phyloP scores from a whole-genome alignment of 441 rosid genomes.

The Jatropha podagrica region DNA sequence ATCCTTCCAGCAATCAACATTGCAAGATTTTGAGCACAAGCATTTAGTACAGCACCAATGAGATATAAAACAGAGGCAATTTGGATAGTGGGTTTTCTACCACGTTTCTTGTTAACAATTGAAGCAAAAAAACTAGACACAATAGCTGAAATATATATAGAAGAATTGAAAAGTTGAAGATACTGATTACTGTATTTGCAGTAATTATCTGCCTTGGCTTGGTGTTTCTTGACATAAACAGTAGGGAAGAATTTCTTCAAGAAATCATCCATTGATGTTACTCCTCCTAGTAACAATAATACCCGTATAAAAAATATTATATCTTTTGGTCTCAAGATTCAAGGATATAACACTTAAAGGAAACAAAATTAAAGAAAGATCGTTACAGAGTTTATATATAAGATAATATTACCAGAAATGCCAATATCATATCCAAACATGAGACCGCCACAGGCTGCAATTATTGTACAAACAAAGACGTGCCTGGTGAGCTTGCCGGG shows the following conservation, averaged over 20 bases:
- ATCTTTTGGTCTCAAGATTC: not conserved
- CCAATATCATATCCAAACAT: slow-evolving; percentile 72
- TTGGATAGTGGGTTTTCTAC: slow-evolving; percentile 49
- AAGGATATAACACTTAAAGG: not conserved
- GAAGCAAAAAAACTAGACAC: slow-evolving; percentile 44
- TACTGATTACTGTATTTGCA: slow-evolving; percentile 50
- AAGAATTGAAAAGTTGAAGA: slow-evolving; percentile 62
- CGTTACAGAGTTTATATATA: not conserved
- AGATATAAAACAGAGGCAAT: slow-evolving; percentile 49
- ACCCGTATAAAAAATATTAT: not conserved
- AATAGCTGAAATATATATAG: slow-evolving; percentile 49
- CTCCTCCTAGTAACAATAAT: slow-evolving; percentile 43
- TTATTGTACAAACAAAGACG: slow-evolving; percentile 45
- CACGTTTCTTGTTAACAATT: slow-evolving; percentile 31
- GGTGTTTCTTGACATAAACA: slow-evolving; percentile 46
- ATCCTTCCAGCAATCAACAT: slow-evolving; percentile 54
- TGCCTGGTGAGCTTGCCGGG: slow-evolving; percentile 48
- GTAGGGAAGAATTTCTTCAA: slow-evolving; percentile 47
- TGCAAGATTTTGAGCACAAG: slow-evolving; percentile 36
- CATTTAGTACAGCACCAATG: slow-evolving; percentile 39
- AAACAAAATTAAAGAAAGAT: not conserved
- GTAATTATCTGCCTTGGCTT: slow-evolving; percentile 47
- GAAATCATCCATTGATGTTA: slow-evolving; percentile 62
- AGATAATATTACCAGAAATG: slow-evolving; percentile 41
- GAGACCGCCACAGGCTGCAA: slow-evolving; percentile 60